phyloP scores from a whole-genome alignment of 73 alveolate genomes.

The Effrenium voratum region DNA sequence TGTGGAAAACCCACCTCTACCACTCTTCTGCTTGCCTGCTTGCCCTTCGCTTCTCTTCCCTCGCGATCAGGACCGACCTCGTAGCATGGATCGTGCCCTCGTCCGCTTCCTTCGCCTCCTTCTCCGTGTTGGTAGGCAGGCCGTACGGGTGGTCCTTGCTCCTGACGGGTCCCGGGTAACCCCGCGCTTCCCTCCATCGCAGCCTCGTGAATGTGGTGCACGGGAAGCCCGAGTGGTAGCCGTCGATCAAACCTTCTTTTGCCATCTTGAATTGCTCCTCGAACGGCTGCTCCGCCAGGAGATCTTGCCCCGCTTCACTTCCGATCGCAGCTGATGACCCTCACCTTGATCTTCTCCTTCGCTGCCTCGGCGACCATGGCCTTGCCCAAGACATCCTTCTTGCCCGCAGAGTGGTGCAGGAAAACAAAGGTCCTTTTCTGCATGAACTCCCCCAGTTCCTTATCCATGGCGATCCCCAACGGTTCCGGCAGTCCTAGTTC shows the following conservation, averaged over 20 bases:
- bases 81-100: background rate
- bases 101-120: background rate
- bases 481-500: background rate
- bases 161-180: background rate
- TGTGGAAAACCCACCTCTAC: too few species aligned
- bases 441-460: background rate
- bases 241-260: background rate
- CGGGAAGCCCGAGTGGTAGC: background rate
- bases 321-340: background rate
- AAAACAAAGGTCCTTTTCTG: background rate
- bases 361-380: background rate
- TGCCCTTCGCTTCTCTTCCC: too few species aligned
- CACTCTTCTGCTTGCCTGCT: too few species aligned
- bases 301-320: background rate
- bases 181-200: background rate
- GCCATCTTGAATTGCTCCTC: background rate
- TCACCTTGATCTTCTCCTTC: background rate
- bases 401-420: slow-evolving; percentile 6
- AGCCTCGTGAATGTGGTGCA: background rate
- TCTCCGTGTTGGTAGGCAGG: background rate
- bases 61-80: too few species aligned
- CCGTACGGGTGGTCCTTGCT: background rate
- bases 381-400: background rate
- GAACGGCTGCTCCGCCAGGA: background rate
- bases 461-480: background rate